Base-by-base conservation (phyloP, 768 basidiomycete genomes). In the Leucocoprinus sp. region DNA sequence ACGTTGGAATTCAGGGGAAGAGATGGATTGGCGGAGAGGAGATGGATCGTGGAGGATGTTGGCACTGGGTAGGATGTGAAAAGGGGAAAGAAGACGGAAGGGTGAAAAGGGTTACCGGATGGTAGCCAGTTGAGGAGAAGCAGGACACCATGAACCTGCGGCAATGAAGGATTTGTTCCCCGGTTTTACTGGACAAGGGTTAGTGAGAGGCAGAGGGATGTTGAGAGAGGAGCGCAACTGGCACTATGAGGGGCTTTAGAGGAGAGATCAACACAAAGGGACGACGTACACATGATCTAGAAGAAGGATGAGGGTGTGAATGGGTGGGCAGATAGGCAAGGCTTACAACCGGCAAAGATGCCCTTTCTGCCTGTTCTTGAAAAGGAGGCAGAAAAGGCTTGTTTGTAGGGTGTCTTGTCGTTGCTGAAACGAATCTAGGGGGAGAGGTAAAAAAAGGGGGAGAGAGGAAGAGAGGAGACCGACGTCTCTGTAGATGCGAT, bases 341-440 rank as follows among this genome's bases (percentile, higher is more conserved):
- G 72, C 85, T 66, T 60, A 89, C 92, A 93, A 14, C 70, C 72
- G 17, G 93, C 93, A 60, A 90, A 97, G 9, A 83, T 77, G 0
- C 93, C 91, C 57, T 97, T 98, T 33, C 87, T 68, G 2, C 95
- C 95, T 22, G 85, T 85, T 37, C 96, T 71, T 3, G 91, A 93
- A 54, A 93, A 88, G 43, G 82, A 84, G 0, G 89, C 86, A 0
- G 84, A 84, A 24, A 97, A 73, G 8, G 72, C 71, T 5, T 62
- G 75, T 65, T 98, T 98, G 68, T 99, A 99, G 0, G 95, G 95
- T 4, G 95, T 99, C 66, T 93, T 93, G 59, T 93, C 87, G 46
- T 89, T 89, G 57, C 86, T 90, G 64, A 95, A 96, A 11, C 93
- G 78, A 18, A 95, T 61, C 87, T 91, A 48, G 5, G 14, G 48